Evolutionary conservation across 1,284 basidiomycete genomes (phyloP).

Genomic region (Cerrena zonata): DNA sequence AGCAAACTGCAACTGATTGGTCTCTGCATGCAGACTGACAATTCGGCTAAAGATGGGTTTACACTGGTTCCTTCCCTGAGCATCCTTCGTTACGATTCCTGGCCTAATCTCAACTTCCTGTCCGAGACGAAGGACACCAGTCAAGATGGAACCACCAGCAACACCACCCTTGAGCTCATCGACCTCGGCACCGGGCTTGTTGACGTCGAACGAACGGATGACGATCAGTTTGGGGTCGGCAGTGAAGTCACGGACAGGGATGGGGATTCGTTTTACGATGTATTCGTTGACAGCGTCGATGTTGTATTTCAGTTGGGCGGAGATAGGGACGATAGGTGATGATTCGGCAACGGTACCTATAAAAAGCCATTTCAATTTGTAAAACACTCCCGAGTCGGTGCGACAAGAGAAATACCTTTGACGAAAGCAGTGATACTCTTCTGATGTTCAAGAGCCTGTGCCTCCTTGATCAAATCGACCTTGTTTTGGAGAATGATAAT

Average conservation of each 20-base stretch:
- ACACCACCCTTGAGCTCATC: slow-evolving; percentile 97
- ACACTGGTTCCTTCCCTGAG: slow-evolving; percentile 84
- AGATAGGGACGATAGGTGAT: slow-evolving; percentile 97
- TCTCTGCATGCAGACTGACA: slow-evolving; percentile 89
- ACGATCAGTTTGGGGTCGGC: slow-evolving; percentile 92
- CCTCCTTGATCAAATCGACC: slow-evolving; percentile 91
- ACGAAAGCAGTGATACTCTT: slow-evolving; percentile 91
- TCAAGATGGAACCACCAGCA: slow-evolving; percentile 93
- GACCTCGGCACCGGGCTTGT: slow-evolving; percentile 96
- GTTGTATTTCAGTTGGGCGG: slow-evolving; percentile 97
- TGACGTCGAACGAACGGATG: slow-evolving; percentile 99
- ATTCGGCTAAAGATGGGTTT: slow-evolving; percentile 91
- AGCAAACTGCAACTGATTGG: slow-evolving; percentile 89
- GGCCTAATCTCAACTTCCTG: slow-evolving; percentile 97
- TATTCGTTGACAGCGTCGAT: slow-evolving; percentile 99
- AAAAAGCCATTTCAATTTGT: background rate
- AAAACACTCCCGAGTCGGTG: too few relatives aligned
- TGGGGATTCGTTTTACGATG: slow-evolving; percentile 93
- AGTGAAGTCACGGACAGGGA: slow-evolving; percentile 89
- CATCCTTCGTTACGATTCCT: slow-evolving; percentile 94
- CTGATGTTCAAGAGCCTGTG: slow-evolving; percentile 86
- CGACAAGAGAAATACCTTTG: slow-evolving; percentile 57
- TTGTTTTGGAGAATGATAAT: slow-evolving; percentile 99
- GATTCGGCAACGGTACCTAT: slow-evolving; percentile 93
- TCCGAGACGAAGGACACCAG: slow-evolving; percentile 85